Base-by-base conservation (phyloP, 179 eudicot genomes). In the Camellia oleifera region DNA sequence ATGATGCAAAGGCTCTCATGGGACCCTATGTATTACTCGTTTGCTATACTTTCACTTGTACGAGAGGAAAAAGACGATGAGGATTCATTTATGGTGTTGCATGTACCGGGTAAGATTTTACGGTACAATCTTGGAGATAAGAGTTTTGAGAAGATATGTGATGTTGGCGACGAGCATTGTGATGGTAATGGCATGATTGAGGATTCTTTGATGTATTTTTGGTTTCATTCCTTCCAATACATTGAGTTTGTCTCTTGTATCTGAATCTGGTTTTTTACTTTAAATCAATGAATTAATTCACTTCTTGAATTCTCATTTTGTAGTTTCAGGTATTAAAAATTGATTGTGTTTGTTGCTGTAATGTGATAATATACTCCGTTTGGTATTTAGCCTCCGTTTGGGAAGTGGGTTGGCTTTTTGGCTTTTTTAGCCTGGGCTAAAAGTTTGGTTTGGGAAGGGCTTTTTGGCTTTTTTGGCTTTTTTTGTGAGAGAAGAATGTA, bases 81-180 rank as follows among this genome's bases (percentile, higher is more conserved):
- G 23, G 80, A 63, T 5, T 78, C 86, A 8, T 84, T 68, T 74
- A 7, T 84, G 52, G 82, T 81, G 52, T 40, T 84, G 82, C 77
- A 74, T 4, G 14, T 78, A 18, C 84, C 84, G 3, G 82, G 80
- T 15, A 74, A 74, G 64, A 67, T 72, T 61, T 15, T 81, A 58
- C 17, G 82, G 15, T 81, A 67, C 61, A 68, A 69, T 76, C 76
- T 84, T 8, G 77, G 48, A 23, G 50, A 74, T 20, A 67, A 78
- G 74, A 83, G 80, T 42, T 83, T 65, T 18, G 67, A 75, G 78
- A 61, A 42, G 68, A 60, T 75, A 9, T 18, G 78, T 26, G 57
- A 75, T 61, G 15, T 61, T 60, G 15, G n/a, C 45, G 54, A 90
- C 89, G 98, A 87, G 81, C 69, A 73, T 14, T 73, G 62, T 26